These are phyloP conservation scores for Litchi chinensis DNA, from an alignment of 345 rosid species.

Conservation along the genomic window DNA sequence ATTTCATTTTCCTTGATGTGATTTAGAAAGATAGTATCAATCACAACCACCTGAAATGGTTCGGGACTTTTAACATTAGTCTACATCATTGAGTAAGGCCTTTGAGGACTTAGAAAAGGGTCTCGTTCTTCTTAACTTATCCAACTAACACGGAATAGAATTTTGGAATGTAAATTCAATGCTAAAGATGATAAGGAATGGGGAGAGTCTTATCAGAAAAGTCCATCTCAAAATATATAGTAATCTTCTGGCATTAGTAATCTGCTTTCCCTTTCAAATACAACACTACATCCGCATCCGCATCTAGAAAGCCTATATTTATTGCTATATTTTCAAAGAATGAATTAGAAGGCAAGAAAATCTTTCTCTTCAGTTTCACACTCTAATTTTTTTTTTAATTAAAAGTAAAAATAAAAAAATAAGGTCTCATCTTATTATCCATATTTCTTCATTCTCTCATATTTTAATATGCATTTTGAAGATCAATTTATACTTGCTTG, in stretches of 20 bases:
- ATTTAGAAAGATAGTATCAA: background rate
- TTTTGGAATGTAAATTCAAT: slow-evolving; percentile 13
- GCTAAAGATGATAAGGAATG: slow-evolving; percentile 5
- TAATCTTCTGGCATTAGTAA: background rate
- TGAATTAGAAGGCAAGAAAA: slow-evolving; percentile 39
- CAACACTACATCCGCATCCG: background rate
- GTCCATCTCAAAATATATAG: background rate
- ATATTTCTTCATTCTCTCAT: background rate
- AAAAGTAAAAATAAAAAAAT: background rate
- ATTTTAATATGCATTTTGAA: background rate
- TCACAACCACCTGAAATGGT: background rate
- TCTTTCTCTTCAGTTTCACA: slow-evolving; percentile 6
- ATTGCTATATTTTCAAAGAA: background rate
- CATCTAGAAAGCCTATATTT: background rate
- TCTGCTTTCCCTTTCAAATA: background rate
- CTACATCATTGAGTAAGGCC: background rate
- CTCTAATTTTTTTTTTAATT: background rate
- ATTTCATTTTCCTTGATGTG: slow-evolving; percentile 14
- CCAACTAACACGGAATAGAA: slow-evolving; percentile 9
- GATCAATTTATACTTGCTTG: background rate
- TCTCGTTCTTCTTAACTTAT: slow-evolving; percentile 7
- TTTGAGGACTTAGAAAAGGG: background rate
- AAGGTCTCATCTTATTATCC: background rate
- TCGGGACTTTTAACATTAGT: background rate
- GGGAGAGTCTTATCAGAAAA: background rate